Evolutionary conservation across 2,329 filamentous ascomycete species (phyloP).

Genomic region (Trichoderma simmonsii): DNA sequence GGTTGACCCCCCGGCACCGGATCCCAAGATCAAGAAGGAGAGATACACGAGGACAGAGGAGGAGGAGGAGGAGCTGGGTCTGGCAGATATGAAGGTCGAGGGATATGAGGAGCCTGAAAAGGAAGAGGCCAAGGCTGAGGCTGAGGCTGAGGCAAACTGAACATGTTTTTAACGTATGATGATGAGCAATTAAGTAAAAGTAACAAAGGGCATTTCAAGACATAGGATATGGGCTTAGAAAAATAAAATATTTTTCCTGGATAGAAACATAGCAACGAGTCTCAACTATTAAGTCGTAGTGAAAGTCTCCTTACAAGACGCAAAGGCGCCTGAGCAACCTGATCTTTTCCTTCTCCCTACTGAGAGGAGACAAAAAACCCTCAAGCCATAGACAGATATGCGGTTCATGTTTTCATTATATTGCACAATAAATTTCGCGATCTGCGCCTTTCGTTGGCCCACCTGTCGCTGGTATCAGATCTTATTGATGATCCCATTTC

Average conservation of each 20-base stretch:
- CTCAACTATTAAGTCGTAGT: not conserved
- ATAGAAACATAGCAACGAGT: not conserved
- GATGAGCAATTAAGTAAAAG: not conserved
- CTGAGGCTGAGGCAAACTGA: not conserved
- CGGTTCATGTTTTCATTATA: too few relatives aligned
- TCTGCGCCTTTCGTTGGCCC: too few relatives aligned
- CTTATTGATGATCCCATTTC: too few relatives aligned
- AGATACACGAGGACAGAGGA: slow-evolving; percentile 85
- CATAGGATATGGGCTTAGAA: not conserved
- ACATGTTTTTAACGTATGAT: not conserved
- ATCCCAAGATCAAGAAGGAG: slow-evolving; percentile 76
- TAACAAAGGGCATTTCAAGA: not conserved
- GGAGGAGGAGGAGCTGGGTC: slow-evolving; percentile 88
- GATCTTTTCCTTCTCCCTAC: too few relatives aligned
- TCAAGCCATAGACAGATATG: too few relatives aligned
- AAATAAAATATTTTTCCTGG: not conserved
- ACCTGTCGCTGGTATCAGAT: too few relatives aligned
- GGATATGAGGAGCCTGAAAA: slow-evolving; percentile 60
- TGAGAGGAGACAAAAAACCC: too few relatives aligned
- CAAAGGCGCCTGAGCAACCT: too few relatives aligned
- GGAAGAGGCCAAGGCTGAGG: slow-evolving; percentile 22
- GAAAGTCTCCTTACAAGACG: not conserved
- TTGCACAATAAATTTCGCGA: too few relatives aligned
- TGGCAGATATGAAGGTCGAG: slow-evolving; percentile 91
- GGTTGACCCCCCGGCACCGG: slow-evolving; percentile 64